phyloP scores from a whole-genome alignment of 2,329 filamentous ascomycete genomes.

The Amauroascus niger region DNA sequence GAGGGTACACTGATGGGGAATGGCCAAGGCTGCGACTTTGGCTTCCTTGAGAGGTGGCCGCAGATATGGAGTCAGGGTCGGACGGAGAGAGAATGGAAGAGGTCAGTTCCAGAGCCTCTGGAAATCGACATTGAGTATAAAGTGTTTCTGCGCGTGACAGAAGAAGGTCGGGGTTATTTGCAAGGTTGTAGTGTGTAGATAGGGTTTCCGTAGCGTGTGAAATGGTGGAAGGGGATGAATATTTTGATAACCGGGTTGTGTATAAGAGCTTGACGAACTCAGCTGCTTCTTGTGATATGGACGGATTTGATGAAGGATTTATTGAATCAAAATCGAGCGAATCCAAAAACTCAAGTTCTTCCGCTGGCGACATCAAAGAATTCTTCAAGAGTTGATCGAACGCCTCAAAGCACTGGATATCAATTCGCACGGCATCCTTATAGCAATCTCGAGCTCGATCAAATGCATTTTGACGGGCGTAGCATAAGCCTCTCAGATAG shows the following conservation, averaged over 20 bases:
- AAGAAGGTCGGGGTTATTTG: constrained; percentile 77
- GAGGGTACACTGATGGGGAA: constrained; percentile 58
- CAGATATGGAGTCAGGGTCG: constrained; percentile 66
- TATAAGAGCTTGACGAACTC: constrained; percentile 95
- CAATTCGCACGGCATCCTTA: constrained; percentile 91
- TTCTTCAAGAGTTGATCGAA: constrained; percentile 98
- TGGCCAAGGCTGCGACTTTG: constrained; percentile 36
- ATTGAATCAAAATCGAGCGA: constrained; percentile 85
- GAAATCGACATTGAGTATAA: constrained; percentile 90
- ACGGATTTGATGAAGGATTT: constrained; percentile 49
- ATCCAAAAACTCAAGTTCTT: constrained; percentile 83
- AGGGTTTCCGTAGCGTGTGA: constrained; percentile 79
- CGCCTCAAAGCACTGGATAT: constrained; percentile 96
- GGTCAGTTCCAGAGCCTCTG: constrained; percentile 74
- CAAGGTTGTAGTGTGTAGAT: constrained; percentile 84
- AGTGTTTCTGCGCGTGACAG: constrained; percentile 82
- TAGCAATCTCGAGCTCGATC: constrained; percentile 97
- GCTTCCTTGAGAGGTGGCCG: constrained; percentile 21
- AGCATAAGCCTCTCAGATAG: constrained; percentile 85
- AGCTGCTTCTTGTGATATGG: constrained; percentile 70
- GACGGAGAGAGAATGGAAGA: constrained; percentile 71
- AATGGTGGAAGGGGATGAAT: constrained; percentile 75
- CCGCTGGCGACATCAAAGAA: constrained; percentile 75
- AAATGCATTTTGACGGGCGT: constrained; percentile 93
- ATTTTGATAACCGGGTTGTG: constrained; percentile 89